phyloP scores from a whole-genome alignment of 176 grass and related monocot genomes.

The Saccharum spontaneum region DNA sequence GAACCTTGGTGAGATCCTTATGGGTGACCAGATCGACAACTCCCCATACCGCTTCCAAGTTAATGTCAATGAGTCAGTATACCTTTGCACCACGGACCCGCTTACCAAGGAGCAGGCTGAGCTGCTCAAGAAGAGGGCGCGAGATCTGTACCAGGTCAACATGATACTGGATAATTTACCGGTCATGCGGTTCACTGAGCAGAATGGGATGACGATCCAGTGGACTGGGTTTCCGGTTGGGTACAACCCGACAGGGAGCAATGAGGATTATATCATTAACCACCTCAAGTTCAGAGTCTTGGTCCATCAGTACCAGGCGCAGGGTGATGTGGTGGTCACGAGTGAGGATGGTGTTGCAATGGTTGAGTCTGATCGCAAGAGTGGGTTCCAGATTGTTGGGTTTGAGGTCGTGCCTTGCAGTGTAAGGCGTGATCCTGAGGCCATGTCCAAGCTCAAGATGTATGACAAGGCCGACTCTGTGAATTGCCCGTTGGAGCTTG shows the following conservation, averaged over 20 bases:
- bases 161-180: constrained; percentile 83
- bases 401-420: constrained; percentile 87
- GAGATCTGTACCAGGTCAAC: constrained; percentile 80
- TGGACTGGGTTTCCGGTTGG: constrained; percentile 77
- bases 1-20: constrained; percentile 84
- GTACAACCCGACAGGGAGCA: constrained; percentile 57
- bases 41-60: constrained; percentile 69
- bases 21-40: constrained; percentile 89
- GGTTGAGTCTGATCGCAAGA: constrained; percentile 59
- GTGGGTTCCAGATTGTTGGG: constrained; percentile 71
- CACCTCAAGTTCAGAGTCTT: constrained; percentile 79
- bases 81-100: constrained; percentile 71
- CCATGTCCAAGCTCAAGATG: constrained; percentile 65
- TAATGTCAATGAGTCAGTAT: constrained; percentile 63
- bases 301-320: constrained; percentile 60
- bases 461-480: constrained; percentile 47
- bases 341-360: constrained; percentile 69
- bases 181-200: constrained; percentile 58
- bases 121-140: constrained; percentile 62
- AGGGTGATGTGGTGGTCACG: constrained; percentile 55
- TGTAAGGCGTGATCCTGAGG: constrained; percentile 48
- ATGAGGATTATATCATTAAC: constrained; percentile 73
- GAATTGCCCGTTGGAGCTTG: constrained; percentile 57
- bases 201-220: constrained; percentile 59
- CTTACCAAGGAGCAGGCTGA: constrained; percentile 66